Evolutionary conservation across 768 basidiomycete species (phyloP).

Genomic region (Boletus subcaerulescens): DNA sequence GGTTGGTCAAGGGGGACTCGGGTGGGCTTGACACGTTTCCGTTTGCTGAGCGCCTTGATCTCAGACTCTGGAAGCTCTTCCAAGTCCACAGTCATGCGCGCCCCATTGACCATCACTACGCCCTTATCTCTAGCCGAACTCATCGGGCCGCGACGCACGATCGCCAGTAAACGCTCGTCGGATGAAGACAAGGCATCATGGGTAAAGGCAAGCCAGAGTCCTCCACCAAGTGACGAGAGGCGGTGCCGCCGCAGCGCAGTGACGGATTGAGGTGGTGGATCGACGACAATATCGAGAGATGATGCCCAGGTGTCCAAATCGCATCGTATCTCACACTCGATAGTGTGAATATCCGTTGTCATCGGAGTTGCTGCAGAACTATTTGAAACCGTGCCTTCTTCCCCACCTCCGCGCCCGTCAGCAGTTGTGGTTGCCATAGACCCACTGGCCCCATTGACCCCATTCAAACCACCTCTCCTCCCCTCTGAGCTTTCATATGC

Average conservation of each 20-base stretch:
- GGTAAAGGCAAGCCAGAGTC: conserved; percentile 88
- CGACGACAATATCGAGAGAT: conserved; percentile 84
- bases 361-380: not conserved
- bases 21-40: conserved; percentile 81
- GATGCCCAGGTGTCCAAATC: conserved; percentile 87
- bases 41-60: conserved; percentile 75
- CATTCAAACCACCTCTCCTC: conserved; percentile 36
- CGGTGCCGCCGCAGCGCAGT: conserved; percentile 84
- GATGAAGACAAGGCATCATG: conserved; percentile 79
- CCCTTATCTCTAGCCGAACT: conserved; percentile 70
- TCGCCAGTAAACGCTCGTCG: conserved; percentile 70
- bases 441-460: conserved; percentile 19
- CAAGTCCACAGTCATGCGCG: conserved; percentile 77
- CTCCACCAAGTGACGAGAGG: conserved; percentile 83
- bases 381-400: conserved; percentile 4
- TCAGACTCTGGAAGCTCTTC: conserved; percentile 88
- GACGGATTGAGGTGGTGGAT: conserved; percentile 85
- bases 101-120: conserved; percentile 85
- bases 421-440: not conserved
- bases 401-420: conserved; percentile 1
- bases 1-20: conserved; percentile 94
- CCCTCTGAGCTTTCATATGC: conserved; percentile 74
- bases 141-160: conserved; percentile 69
- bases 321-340: conserved; percentile 90
- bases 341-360: conserved; percentile 41